Percentiles rank a stretch among this genome's conserved stretches.
Evolutionary conservation across 129 eudicot genomes (phyloP).

Genomic region (Centaurea solstitialis): DNA sequence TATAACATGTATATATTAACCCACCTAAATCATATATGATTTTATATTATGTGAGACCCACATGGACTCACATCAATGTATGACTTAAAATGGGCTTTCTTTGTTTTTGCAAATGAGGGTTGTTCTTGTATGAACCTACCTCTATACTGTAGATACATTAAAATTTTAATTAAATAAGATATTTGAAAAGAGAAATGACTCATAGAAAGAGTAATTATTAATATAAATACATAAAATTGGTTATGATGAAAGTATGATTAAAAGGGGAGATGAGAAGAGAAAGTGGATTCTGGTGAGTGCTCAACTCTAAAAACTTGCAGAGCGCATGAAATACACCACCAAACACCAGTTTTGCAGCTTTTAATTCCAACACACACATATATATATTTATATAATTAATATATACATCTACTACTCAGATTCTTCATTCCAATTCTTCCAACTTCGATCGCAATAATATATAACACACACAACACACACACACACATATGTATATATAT

Average conservation of each 20-base stretch:
- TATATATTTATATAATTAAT: background rate
- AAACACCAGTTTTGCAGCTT: conserved; percentile 35
- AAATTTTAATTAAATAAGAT: too few species aligned
- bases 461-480: too few species aligned
- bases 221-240: background rate
- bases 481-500: background rate
- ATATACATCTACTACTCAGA: conserved; percentile 7
- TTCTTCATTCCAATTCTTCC: conserved; percentile 26
- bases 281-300: conserved; percentile 47
- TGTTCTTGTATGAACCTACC: too few species aligned
- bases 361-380: background rate
- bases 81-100: too few species aligned
- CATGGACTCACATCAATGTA: too few species aligned
- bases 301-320: conserved; percentile 33
- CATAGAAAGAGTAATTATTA: too few species aligned
- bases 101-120: too few species aligned
- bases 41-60: too few species aligned
- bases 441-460: conserved; percentile 17
- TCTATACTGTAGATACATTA: too few species aligned
- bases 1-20: too few species aligned
- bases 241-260: conserved; percentile 41
- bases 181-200: background rate
- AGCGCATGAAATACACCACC: conserved; percentile 35
- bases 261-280: conserved; percentile 26
- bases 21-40: too few species aligned